These are phyloP conservation scores for Phycomyces blakesleeanus DNA, from an alignment of 192 early-diverging fungal genomes.

Conservation along the genomic window DNA sequence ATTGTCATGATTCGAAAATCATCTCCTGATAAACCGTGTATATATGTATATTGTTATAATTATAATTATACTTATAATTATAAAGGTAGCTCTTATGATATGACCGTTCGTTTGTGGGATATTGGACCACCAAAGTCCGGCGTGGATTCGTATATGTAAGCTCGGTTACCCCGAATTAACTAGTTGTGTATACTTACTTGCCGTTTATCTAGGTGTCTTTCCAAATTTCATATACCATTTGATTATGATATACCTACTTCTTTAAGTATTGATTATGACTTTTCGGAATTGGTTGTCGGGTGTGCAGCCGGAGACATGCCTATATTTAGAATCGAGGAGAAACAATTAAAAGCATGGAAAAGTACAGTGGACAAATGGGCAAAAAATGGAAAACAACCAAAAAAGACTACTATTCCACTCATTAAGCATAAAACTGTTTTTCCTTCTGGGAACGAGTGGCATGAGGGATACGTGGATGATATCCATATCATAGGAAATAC, in stretches of 20 bases:
- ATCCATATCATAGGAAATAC: slow-evolving; percentile 27
- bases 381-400: slow-evolving; percentile 21
- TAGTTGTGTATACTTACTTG: background rate
- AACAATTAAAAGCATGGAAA: background rate
- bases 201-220: slow-evolving; percentile 15
- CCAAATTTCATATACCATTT: slow-evolving; percentile 13
- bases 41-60: no score
- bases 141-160: slow-evolving; percentile 31
- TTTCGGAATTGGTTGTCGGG: slow-evolving; percentile 21
- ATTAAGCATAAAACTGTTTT: slow-evolving; percentile 21
- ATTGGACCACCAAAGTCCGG: slow-evolving; percentile 38
- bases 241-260: slow-evolving; percentile 1
- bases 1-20: no score
- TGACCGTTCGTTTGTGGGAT: slow-evolving; percentile 45
- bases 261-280: slow-evolving; percentile 7
- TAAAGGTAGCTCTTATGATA: slow-evolving; percentile 41
- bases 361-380: slow-evolving; percentile 25
- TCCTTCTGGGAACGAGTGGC: slow-evolving; percentile 44
- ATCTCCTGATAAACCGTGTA: background rate
- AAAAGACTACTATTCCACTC: slow-evolving; percentile 22
- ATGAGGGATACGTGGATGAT: slow-evolving; percentile 48
- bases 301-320: slow-evolving; percentile 22
- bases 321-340: slow-evolving; percentile 4
- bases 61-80: no score
- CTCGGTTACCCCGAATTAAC: background rate